Evolutionary conservation across 164 flowering plant species (phyloP).

Genomic region (Houttuynia cordata): DNA sequence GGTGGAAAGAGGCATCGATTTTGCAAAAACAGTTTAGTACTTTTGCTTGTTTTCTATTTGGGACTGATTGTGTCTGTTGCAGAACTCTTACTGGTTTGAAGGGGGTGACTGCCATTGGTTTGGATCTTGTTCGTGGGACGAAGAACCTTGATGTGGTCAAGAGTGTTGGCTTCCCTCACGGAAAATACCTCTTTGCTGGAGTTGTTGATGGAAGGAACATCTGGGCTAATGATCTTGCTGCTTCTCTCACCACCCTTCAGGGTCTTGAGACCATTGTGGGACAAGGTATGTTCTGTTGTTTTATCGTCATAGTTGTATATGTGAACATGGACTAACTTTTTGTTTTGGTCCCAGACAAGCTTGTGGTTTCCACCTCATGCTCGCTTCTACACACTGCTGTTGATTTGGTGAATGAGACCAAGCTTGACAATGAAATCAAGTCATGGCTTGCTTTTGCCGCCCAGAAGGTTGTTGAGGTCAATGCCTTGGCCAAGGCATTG

Average conservation of each 20-base stretch:
- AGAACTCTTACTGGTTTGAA: conserved; percentile 36
- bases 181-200: conserved; percentile 6
- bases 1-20: background rate
- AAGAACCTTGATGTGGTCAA: conserved; percentile 39
- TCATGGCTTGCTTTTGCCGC: conserved; percentile 30
- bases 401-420: conserved; percentile 25
- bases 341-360: conserved; percentile 9
- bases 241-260: conserved; percentile 6
- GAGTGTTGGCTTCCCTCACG: conserved; percentile 3
- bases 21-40: background rate
- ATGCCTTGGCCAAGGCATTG: conserved; percentile 28
- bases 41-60: background rate
- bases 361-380: conserved; percentile 24
- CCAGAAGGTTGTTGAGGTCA: conserved; percentile 24
- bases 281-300: background rate
- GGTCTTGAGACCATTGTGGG: conserved; percentile 3
- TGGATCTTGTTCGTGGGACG: conserved; percentile 55
- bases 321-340: background rate
- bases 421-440: conserved; percentile 21
- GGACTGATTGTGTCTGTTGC: background rate
- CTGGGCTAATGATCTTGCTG: conserved; percentile 6
- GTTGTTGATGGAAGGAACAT: conserved; percentile 8
- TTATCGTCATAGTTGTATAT: background rate
- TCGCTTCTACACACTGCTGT: conserved; percentile 28
- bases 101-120: conserved; percentile 46